Conservation (phyloP, 352 stramenopile genomes). For the Phytophthora agathidicida region DNA sequence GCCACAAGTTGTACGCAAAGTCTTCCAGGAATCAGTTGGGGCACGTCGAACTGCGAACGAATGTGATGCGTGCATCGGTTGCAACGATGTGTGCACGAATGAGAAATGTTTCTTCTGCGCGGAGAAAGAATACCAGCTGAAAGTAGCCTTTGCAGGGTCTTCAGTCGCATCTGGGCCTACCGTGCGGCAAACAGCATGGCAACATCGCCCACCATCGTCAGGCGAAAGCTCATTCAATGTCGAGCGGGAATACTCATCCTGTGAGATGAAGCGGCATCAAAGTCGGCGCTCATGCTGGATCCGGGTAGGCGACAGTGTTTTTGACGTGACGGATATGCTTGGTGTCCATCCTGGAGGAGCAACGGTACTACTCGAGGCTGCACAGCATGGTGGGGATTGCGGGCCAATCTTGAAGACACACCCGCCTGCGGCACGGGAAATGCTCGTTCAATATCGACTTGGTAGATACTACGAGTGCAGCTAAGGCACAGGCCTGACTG, state of each 20-base stretch:
- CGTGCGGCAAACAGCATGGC: constrained; percentile 27
- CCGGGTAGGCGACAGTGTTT: constrained; percentile 85
- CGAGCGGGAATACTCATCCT: constrained; percentile 84
- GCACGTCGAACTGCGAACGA: constrained; percentile 40
- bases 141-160: constrained; percentile 48
- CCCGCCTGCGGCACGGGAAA: constrained; percentile 41
- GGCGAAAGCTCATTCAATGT: constrained; percentile 39
- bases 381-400: constrained; percentile 59
- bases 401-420: constrained; percentile 60
- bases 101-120: constrained; percentile 74
- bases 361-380: constrained; percentile 61
- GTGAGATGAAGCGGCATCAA: constrained; percentile 88
- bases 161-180: constrained; percentile 24
- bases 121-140: constrained; percentile 78
- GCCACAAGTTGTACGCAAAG: constrained; percentile 15
- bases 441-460: constrained; percentile 64
- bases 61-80: constrained; percentile 80
- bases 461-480: constrained; percentile 72
- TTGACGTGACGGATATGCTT: constrained; percentile 92
- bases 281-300: constrained; percentile 90
- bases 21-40: constrained; percentile 29
- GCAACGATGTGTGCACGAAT: constrained; percentile 76
- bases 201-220: constrained; percentile 32
- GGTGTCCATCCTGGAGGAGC: constrained; percentile 87
- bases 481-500: constrained; percentile 22